These are phyloP conservation scores for Plasmopara halstedii DNA, from an alignment of 352 stramenopile genomes.

Conservation along the genomic window DNA sequence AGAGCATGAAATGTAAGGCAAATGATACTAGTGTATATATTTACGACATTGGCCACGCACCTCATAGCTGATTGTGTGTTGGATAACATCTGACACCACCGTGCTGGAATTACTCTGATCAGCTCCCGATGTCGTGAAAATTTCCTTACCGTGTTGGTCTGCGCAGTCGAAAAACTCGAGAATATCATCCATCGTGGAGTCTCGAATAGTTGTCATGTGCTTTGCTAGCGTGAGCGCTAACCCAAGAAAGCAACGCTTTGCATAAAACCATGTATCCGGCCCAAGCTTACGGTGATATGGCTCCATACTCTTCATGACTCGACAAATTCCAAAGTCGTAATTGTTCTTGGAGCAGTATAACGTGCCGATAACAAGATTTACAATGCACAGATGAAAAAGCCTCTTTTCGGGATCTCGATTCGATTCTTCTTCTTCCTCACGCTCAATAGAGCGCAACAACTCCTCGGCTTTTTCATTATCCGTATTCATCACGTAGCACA, in stretches of 20 bases:
- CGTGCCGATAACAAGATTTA: conserved; percentile 97
- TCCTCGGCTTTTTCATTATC: conserved; percentile 96
- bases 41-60: conserved; percentile 14
- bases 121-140: conserved; percentile 75
- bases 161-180: conserved; percentile 89
- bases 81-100: conserved; percentile 30
- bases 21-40: background rate
- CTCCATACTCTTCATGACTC: conserved; percentile 93
- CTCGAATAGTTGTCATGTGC: conserved; percentile 92
- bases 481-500: conserved; percentile 96
- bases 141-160: conserved; percentile 88
- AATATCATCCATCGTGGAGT: conserved; percentile 92
- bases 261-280: conserved; percentile 94
- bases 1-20: background rate
- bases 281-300: conserved; percentile 95
- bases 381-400: conserved; percentile 94
- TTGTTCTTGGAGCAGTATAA: conserved; percentile 98
- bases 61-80: conserved; percentile 90
- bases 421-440: conserved; percentile 89
- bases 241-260: conserved; percentile 93
- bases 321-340: conserved; percentile 94
- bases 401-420: conserved; percentile 85
- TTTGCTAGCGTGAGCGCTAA: conserved; percentile 91
- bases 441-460: conserved; percentile 92
- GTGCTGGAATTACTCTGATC: conserved; percentile 18